phyloP scores from a whole-genome alignment of 495 filamentous ascomycete species.

The Xylaria longipes region DNA sequence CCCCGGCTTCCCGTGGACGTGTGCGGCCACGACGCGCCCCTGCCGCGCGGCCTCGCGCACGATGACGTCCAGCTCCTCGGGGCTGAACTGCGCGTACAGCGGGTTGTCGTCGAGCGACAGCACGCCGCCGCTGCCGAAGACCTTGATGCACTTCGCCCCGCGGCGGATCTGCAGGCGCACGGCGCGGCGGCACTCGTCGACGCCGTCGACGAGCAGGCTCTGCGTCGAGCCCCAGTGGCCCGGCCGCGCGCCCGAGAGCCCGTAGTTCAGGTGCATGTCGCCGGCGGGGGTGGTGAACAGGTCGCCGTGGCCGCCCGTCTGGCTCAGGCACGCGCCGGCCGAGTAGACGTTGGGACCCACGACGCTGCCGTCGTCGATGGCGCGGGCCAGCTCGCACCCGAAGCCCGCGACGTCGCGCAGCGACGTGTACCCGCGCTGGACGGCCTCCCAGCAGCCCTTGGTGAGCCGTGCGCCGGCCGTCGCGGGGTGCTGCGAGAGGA shows the following conservation, averaged over 20 bases:
- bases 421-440: conserved; percentile 61
- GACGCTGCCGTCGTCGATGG: conserved; percentile 54
- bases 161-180: conserved; percentile 57
- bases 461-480: conserved; percentile 47
- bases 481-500: conserved; percentile 36
- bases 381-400: conserved; percentile 50
- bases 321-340: conserved; percentile 48
- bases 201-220: conserved; percentile 51
- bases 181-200: conserved; percentile 52
- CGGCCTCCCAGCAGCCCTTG: conserved; percentile 46
- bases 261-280: conserved; percentile 40
- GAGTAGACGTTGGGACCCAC: conserved; percentile 58
- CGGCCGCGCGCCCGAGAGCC: conserved; percentile 32
- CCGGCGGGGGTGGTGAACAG: conserved; percentile 45
- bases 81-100: conserved; percentile 54
- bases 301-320: conserved; percentile 59
- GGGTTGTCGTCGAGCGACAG: conserved; percentile 54
- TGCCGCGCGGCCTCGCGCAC: conserved; percentile 56
- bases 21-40: conserved; percentile 54
- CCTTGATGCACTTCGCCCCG: conserved; percentile 59
- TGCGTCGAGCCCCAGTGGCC: conserved; percentile 37
- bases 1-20: conserved; percentile 58
- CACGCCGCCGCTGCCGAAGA: conserved; percentile 58
- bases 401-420: conserved; percentile 56
- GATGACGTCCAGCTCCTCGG: conserved; percentile 56